Conservation (phyloP, 1,284 basidiomycete species). For the Trametes hirsuta region DNA sequence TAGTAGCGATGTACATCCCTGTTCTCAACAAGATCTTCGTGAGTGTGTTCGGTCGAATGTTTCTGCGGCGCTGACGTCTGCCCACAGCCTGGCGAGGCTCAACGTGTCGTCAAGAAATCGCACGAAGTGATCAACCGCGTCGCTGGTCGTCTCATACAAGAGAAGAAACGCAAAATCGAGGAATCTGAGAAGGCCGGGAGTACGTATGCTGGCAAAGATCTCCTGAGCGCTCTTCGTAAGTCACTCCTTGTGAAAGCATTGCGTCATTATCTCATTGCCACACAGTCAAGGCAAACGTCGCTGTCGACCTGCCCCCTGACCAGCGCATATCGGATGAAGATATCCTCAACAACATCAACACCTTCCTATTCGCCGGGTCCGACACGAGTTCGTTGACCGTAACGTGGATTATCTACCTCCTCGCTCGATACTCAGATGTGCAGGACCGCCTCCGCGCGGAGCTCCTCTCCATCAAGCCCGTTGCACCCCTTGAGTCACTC, state of each 20-base stretch:
- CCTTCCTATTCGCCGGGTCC: conserved; percentile 86
- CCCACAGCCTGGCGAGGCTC: conserved; percentile 15
- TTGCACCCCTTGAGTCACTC: conserved; percentile 44
- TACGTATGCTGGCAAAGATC: conserved; percentile 58
- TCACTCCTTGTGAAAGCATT: conserved; percentile 4
- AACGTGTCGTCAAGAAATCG: conserved; percentile 47
- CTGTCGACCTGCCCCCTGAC: conserved; percentile 61
- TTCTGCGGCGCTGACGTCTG: not conserved
- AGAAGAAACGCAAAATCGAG: conserved; percentile 68
- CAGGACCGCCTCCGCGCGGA: conserved; percentile 71
- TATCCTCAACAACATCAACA: conserved; percentile 81
- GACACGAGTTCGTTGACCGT: conserved; percentile 81
- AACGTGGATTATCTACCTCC: conserved; percentile 75
- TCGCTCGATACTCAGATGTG: conserved; percentile 63
- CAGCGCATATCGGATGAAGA: conserved; percentile 82
- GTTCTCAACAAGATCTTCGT: conserved; percentile 61
- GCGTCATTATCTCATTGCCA: too few relatives aligned
- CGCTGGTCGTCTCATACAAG: conserved; percentile 69
- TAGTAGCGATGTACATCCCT: conserved; percentile 67
- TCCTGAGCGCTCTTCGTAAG: conserved; percentile 68
- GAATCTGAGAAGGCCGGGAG: conserved; percentile 55
- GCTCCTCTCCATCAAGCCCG: conserved; percentile 48
- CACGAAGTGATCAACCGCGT: conserved; percentile 65
- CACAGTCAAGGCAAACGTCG: conserved; percentile 73
- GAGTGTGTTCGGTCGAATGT: conserved; percentile 31